These are phyloP conservation scores for Fraxinus albicans DNA, from an alignment of 305 asterid genomes.

Conservation along the genomic window DNA sequence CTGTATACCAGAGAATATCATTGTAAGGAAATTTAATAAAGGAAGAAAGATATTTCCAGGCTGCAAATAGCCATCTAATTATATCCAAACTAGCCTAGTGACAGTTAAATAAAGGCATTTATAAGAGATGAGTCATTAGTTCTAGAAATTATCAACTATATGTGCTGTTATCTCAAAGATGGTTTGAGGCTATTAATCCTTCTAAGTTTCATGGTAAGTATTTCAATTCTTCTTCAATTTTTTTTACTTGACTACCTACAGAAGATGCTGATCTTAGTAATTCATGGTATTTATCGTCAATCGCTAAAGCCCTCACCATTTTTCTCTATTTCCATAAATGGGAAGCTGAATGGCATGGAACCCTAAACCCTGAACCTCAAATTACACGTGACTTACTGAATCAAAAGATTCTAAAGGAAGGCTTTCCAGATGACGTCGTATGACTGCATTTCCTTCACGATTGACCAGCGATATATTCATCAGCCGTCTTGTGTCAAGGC, in stretches of 20 bases:
- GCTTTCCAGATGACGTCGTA: slow-evolving; percentile 86
- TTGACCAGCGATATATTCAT: slow-evolving; percentile 66
- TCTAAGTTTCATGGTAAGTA: neutral
- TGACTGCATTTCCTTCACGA: slow-evolving; percentile 95
- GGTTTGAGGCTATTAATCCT: slow-evolving; percentile 4
- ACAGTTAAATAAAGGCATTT: neutral
- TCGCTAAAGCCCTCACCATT: too few relatives aligned
- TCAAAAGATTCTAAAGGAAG: slow-evolving; percentile 88
- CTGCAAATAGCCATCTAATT: neutral
- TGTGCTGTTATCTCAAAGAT: neutral
- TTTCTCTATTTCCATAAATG: too few relatives aligned
- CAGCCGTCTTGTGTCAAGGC: slow-evolving; percentile 70
- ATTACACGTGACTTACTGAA: slow-evolving; percentile 54
- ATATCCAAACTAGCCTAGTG: neutral
- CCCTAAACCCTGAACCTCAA: neutral
- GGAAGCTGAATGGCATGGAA: too few relatives aligned
- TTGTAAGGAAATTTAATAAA: slow-evolving; percentile 2
- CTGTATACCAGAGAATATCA: slow-evolving; percentile 39
- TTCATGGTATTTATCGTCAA: too few relatives aligned
- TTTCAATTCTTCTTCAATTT: neutral
- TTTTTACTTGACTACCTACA: slow-evolving; percentile 4
- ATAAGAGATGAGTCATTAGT: neutral
- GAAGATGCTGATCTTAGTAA: slow-evolving; percentile 13
- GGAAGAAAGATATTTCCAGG: slow-evolving; percentile 14
- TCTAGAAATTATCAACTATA: neutral